Conservation (phyloP, 768 basidiomycete genomes). For the Boletus rex-veris region DNA sequence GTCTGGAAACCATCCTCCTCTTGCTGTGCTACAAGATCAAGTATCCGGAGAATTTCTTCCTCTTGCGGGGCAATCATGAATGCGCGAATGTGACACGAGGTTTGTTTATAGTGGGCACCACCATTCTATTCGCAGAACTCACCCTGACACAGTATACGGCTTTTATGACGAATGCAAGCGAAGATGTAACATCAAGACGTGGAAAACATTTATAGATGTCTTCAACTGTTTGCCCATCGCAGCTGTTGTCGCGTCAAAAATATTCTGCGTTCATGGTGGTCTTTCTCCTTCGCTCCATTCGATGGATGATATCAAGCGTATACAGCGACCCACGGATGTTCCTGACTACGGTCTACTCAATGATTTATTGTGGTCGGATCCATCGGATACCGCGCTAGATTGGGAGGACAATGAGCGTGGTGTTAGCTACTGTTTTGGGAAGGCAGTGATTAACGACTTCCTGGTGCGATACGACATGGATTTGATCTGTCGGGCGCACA, state of each 20-base stretch:
- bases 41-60: slow-evolving; percentile 99
- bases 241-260: slow-evolving; percentile 97
- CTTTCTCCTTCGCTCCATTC: slow-evolving; percentile 88
- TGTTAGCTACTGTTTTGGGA: slow-evolving; percentile 98
- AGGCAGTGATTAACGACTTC: slow-evolving; percentile 95
- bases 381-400: slow-evolving; percentile 93
- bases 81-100: slow-evolving; percentile 99
- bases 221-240: slow-evolving; percentile 99
- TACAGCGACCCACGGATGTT: slow-evolving; percentile 96
- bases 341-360: slow-evolving; percentile 97
- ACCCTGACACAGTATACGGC: slow-evolving; percentile 72
- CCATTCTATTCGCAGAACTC: slow-evolving; percentile 17
- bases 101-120: slow-evolving; percentile 35
- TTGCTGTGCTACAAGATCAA: slow-evolving; percentile 99
- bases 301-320: slow-evolving; percentile 99
- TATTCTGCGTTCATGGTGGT: slow-evolving; percentile 98
- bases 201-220: slow-evolving; percentile 99
- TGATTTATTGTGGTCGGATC: slow-evolving; percentile 97
- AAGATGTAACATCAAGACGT: slow-evolving; percentile 98
- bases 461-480: slow-evolving; percentile 96
- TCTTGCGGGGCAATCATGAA: slow-evolving; percentile 97
- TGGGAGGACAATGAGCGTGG: slow-evolving; percentile 99
- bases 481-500: slow-evolving; percentile 98
- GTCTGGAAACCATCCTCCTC: slow-evolving; percentile 94
- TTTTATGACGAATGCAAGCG: slow-evolving; percentile 99